Evolutionary conservation across 108 stramenopile genomes (phyloP).

Genomic region (Schizochytrium sp.): DNA sequence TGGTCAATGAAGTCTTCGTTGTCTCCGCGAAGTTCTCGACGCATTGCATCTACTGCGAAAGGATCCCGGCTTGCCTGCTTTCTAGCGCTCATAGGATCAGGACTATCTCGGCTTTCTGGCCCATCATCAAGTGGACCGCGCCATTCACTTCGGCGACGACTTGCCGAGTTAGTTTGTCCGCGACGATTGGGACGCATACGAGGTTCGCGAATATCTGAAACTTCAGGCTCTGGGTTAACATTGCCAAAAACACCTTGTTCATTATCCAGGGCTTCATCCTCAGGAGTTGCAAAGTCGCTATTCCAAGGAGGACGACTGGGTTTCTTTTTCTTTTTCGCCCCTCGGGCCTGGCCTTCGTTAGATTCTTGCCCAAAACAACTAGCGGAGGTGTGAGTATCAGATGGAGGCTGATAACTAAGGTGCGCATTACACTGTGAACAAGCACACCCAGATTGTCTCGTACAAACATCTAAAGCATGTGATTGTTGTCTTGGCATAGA

Average conservation of each 20-base stretch:
- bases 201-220: not conserved
- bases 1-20: slow-evolving; percentile 39
- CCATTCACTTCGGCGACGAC: slow-evolving; percentile 6
- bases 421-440: slow-evolving; percentile 24
- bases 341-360: not conserved
- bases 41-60: not conserved
- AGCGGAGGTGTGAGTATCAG: not conserved
- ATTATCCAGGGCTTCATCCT: too few relatives aligned
- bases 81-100: not conserved
- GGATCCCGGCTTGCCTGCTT: not conserved
- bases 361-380: not conserved
- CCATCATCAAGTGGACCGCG: slow-evolving; percentile 13
- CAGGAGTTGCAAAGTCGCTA: not conserved
- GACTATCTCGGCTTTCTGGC: slow-evolving; percentile 14
- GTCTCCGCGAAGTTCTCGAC: slow-evolving; percentile 21
- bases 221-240: not conserved
- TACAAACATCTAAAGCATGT: not conserved
- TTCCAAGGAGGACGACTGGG: not conserved
- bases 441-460: not conserved
- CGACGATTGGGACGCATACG: not conserved
- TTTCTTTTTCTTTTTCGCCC: not conserved
- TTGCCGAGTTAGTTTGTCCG: not conserved
- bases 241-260: too few relatives aligned
- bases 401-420: not conserved
- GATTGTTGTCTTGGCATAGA: too few relatives aligned